Conservation (phyloP, 208 protist species). For the Leishmania arabica region DNA sequence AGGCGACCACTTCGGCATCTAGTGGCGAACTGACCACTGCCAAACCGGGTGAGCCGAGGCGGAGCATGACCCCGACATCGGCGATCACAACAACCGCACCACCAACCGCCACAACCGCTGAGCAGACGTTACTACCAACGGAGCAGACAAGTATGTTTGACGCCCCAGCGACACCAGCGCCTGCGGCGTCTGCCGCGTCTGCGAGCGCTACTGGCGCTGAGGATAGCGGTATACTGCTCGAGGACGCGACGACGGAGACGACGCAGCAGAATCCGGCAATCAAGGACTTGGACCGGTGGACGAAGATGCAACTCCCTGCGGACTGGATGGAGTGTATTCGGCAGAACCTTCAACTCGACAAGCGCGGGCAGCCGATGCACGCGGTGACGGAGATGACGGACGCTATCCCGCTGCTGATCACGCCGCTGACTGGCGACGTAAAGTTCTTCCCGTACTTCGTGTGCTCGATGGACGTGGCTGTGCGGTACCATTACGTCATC, state of each 20-base stretch:
- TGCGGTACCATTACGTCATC: conserved; percentile 42
- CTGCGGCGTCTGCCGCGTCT: not conserved
- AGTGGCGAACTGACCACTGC: not conserved
- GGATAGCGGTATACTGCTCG: not conserved
- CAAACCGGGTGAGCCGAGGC: too few relatives aligned
- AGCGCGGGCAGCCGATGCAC: conserved; percentile 7
- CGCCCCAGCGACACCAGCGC: not conserved
- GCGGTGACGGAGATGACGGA: conserved; percentile 16
- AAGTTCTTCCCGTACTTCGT: conserved; percentile 36
- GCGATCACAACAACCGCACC: not conserved
- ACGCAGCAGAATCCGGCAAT: not conserved
- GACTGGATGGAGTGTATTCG: conserved; percentile 33
- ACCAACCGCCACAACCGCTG: not conserved
- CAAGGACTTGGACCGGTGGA: conserved; percentile 10
- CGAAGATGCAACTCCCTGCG: not conserved
- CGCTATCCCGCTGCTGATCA: conserved; percentile 46
- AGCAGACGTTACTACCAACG: not conserved
- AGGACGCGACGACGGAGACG: not conserved
- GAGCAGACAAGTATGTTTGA: too few relatives aligned
- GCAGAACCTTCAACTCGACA: conserved; percentile 29
- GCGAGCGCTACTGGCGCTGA: not conserved
- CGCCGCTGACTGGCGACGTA: conserved; percentile 42
- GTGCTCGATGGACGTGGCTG: conserved; percentile 42
- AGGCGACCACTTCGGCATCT: not conserved
- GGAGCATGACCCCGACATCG: too few relatives aligned